These are phyloP conservation scores for Cymbopogon citratus DNA, from an alignment of 176 grass and related monocot genomes.

Conservation along the genomic window DNA sequence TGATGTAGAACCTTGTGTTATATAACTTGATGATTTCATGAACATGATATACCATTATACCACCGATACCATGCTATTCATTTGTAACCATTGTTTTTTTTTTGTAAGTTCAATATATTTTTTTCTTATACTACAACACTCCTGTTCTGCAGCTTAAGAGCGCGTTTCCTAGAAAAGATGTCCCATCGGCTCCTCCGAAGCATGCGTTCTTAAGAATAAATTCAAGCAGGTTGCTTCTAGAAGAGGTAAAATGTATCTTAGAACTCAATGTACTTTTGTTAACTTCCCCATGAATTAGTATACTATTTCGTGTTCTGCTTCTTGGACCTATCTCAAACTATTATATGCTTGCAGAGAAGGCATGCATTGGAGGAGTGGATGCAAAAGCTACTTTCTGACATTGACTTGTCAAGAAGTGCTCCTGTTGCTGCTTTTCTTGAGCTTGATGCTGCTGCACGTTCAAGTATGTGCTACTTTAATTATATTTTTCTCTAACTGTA, in stretches of 20 bases:
- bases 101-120: not conserved
- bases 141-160: constrained; percentile 67
- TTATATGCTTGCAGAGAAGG: constrained; percentile 70
- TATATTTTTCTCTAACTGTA: constrained; percentile 7
- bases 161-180: constrained; percentile 66
- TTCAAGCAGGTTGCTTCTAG: constrained; percentile 80
- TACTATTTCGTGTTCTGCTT: constrained; percentile 16
- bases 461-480: constrained; percentile 48
- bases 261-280: not conserved
- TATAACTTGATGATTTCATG: not conserved
- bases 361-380: constrained; percentile 87
- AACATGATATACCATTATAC: constrained; percentile 5
- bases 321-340: constrained; percentile 15
- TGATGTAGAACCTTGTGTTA: not conserved
- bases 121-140: constrained; percentile 8
- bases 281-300: no score
- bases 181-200: constrained; percentile 71
- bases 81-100: not conserved
- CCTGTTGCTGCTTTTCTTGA: constrained; percentile 90
- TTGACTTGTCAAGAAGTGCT: constrained; percentile 94
- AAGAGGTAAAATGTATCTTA: constrained; percentile 62
- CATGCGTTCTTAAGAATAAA: constrained; percentile 91
- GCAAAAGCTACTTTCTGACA: constrained; percentile 91
- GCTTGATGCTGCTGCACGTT: constrained; percentile 84
- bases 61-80: not conserved